phyloP scores from a whole-genome alignment of 2,329 filamentous ascomycete genomes.

The Penicillium oxalicum region DNA sequence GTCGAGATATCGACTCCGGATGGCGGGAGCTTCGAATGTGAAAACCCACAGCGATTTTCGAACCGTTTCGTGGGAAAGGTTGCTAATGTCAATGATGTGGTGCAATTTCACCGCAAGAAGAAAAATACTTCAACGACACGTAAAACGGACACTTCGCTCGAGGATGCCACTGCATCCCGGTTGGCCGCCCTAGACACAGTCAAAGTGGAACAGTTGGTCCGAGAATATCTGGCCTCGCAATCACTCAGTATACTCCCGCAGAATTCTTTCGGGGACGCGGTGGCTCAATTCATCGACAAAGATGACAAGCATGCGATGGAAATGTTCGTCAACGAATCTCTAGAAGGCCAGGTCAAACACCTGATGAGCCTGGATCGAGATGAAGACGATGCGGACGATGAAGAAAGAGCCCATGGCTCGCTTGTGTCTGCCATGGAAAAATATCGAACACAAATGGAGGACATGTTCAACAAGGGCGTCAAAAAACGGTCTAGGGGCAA shows the following conservation, averaged over 20 bases:
- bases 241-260: slow-evolving; percentile 89
- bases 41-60: slow-evolving; percentile 94
- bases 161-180: slow-evolving; percentile 56
- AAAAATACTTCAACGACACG: slow-evolving; percentile 45
- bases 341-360: slow-evolving; percentile 64
- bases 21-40: slow-evolving; percentile 78
- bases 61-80: slow-evolving; percentile 86
- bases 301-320: slow-evolving; percentile 92
- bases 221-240: slow-evolving; percentile 79
- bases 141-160: slow-evolving; percentile 53
- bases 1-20: slow-evolving; percentile 85
- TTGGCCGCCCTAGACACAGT: slow-evolving; percentile 64
- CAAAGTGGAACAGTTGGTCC: slow-evolving; percentile 82
- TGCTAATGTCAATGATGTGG: slow-evolving; percentile 88
- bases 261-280: slow-evolving; percentile 86
- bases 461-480: slow-evolving; percentile 61
- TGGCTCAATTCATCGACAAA: slow-evolving; percentile 88
- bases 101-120: slow-evolving; percentile 90
- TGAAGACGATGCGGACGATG: slow-evolving; percentile 64
- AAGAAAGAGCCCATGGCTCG: slow-evolving; percentile 61
- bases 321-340: slow-evolving; percentile 66
- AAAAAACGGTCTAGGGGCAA: slow-evolving; percentile 48
- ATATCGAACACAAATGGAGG: slow-evolving; percentile 64
- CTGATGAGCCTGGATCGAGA: slow-evolving; percentile 61
- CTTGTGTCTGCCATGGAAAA: slow-evolving; percentile 68